Base-by-base conservation (phyloP, 2,329 filamentous ascomycete species). In the Ploettnerulaceae sp. region DNA sequence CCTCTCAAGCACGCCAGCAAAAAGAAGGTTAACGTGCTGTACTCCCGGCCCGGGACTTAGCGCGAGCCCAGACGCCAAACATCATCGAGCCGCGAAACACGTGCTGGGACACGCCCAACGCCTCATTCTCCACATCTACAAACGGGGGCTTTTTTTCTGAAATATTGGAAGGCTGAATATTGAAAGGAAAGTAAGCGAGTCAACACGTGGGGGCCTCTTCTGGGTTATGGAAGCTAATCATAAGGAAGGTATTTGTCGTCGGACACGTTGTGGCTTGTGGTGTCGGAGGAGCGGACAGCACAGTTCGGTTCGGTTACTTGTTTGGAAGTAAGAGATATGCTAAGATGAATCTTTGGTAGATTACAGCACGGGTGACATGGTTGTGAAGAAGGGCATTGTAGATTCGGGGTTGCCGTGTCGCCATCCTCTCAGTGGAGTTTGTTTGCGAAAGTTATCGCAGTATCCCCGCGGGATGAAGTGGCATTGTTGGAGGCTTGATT, bases 31-130 rank as follows among this genome's bases (percentile, higher is more conserved):
- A n/a, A n/a, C n/a, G n/a, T n/a, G n/a, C n/a, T n/a, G n/a, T n/a
- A n/a, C n/a, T n/a, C n/a, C n/a, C n/a, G n/a, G n/a, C n/a, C n/a
- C n/a, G n/a, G n/a, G n/a, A n/a, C n/a, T n/a, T n/a, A 36, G 25
- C n/a, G 11, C 28, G n/a, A 37, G 15, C 34, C 25, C 34, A 22
- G 20, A 14, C 14, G 14, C 31, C 31, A 34, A 34, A 20, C 31
- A 34, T 34, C 31, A 34, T 15, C 31, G 21, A 34, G 21, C 34
- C 34, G 17, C 34, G 34, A 37, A 37, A 37, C 34, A 37, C 34
- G 34, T 37, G 34, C 34, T 32, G 31, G 31, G 31, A 20, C 12
- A 15, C 3, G 31, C 14, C n/a, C 31, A 17, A 17, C n/a, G n/a
- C n/a, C n/a, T 15, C 18, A 17, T 14, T 33, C 5, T 34, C 14